Evolutionary conservation across 768 basidiomycete genomes (phyloP).

Genomic region (Kwoniella bestiolae): DNA sequence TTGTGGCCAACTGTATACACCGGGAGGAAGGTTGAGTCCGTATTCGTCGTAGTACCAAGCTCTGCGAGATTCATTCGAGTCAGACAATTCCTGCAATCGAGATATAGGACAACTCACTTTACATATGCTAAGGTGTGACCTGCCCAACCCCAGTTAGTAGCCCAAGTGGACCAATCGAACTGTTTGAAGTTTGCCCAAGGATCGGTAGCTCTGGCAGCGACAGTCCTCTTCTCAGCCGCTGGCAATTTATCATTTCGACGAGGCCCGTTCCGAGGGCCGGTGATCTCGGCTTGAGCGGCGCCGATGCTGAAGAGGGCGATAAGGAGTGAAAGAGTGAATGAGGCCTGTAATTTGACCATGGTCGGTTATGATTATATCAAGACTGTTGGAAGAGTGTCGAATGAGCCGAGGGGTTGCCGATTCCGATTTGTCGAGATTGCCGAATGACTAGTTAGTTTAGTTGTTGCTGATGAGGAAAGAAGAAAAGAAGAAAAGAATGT

Average conservation of each 20-base stretch:
- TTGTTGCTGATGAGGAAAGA: neutral
- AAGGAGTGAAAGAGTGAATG: conserved; percentile 21
- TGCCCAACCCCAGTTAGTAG: conserved; percentile 25
- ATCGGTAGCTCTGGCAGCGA: conserved; percentile 8
- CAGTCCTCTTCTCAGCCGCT: neutral
- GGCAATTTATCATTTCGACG: conserved; percentile 1
- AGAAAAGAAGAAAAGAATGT: neutral
- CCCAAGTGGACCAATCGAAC: conserved; percentile 26
- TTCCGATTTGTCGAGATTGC: neutral
- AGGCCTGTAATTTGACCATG: conserved; percentile 21
- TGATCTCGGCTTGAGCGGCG: conserved; percentile 6
- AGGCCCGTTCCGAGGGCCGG: neutral
- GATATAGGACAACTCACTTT: conserved; percentile 25
- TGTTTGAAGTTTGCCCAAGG: conserved; percentile 29
- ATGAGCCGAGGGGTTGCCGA: conserved; percentile 9
- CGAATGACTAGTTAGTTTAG: neutral
- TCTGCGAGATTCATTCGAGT: neutral
- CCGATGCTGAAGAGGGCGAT: conserved; percentile 4
- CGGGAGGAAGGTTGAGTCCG: conserved; percentile 24
- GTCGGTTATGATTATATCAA: conserved; percentile 9
- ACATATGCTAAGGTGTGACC: conserved; percentile 31
- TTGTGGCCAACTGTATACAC: conserved; percentile 24
- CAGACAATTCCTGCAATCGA: neutral
- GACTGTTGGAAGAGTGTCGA: neutral
- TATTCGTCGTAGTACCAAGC: conserved; percentile 28